Evolutionary conservation across 75 land plant species (phyloP), one percentile per base, ranked within the genome.

Genomic region (Selaginella tamariscina): DNA sequence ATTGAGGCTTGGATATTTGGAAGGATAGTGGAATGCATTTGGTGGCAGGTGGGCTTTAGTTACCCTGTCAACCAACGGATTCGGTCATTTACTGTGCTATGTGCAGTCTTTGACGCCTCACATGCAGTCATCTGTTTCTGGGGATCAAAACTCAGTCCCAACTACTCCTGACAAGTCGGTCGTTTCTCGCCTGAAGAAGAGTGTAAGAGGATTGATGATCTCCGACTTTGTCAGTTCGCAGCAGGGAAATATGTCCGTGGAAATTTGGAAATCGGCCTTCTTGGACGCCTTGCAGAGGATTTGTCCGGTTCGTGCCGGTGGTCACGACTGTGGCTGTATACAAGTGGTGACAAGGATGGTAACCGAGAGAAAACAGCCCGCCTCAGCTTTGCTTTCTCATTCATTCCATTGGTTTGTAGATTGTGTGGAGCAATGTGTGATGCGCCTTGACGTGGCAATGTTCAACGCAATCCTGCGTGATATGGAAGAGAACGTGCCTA

Each of bases 11-110:
- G 98, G 98, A 86, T 93, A 11, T 85, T 85, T 64, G 82, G 75
- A 5, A 81, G 90, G 64, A 73, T 86, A 1, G 80, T 93, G 62
- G 98, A 93, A 71, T 89, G 89, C 49, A 81, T 93, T 26, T 93
- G 98, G 98, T 93, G 98, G 95, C 98, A 93, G 98, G 97, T 91
- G 67, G 49, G 69, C 29, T 15, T n/a, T n/a, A n/a, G n/a, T n/a
- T n/a, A n/a, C n/a, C n/a, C n/a, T n/a, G n/a, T n/a, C n/a, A n/a
- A n/a, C n/a, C n/a, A n/a, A n/a, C n/a, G n/a, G n/a, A 73, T 27
- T 39, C 55, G 29, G 54, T 49, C n/a, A n/a, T n/a, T n/a, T 39
- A 39, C 5, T 39, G 49, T 39, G 49, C 49, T 39, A 15, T 15
- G 15, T 39, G 49, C 49, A 39, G 49, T 39, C 49, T 5, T 39